Percentiles rank a stretch among this genome's conserved stretches.
Conservation (phyloP, 1,284 basidiomycete species). For the Lentinula novae-zelandiae region DNA sequence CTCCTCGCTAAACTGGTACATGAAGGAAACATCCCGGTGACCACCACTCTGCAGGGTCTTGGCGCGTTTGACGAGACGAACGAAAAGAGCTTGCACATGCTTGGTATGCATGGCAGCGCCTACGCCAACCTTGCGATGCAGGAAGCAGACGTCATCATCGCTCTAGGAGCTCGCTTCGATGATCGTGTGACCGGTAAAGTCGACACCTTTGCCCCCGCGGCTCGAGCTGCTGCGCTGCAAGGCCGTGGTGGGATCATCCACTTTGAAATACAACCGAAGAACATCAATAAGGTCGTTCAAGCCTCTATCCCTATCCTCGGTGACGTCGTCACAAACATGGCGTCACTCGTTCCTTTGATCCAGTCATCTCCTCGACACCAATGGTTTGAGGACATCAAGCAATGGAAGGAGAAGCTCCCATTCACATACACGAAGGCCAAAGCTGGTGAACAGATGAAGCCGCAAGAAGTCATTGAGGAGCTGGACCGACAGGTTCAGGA, state of each 20-base stretch:
- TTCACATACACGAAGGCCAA: conserved; percentile 81
- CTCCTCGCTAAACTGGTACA: conserved; percentile 81
- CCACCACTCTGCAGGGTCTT: conserved; percentile 94
- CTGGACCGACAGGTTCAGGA: conserved; percentile 73
- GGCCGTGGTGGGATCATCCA: conserved; percentile 97
- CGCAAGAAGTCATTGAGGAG: conserved; percentile 95
- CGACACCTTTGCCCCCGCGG: conserved; percentile 88
- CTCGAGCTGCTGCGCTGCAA: conserved; percentile 80
- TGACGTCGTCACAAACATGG: conserved; percentile 86
- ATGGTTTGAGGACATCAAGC: conserved; percentile 83
- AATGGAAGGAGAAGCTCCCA: conserved; percentile 88
- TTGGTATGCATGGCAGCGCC: conserved; percentile 98
- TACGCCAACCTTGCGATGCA: conserved; percentile 99
- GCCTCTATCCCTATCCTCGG: conserved; percentile 93
- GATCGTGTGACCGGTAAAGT: conserved; percentile 97
- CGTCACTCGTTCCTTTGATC: conserved; percentile 80
- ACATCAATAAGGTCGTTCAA: conserved; percentile 98
- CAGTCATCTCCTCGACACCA: conserved; percentile 56
- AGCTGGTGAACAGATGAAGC: conserved; percentile 78
- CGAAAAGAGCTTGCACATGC: conserved; percentile 90
- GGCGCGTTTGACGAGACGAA: conserved; percentile 94
- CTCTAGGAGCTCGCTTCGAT: conserved; percentile 94
- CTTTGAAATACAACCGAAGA: conserved; percentile 98
- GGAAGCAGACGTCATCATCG: conserved; percentile 95
- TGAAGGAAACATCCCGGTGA: conserved; percentile 93